These are phyloP conservation scores for Adiantum capillusveneris DNA, from an alignment of 75 land plant genomes.

Conservation along the genomic window DNA sequence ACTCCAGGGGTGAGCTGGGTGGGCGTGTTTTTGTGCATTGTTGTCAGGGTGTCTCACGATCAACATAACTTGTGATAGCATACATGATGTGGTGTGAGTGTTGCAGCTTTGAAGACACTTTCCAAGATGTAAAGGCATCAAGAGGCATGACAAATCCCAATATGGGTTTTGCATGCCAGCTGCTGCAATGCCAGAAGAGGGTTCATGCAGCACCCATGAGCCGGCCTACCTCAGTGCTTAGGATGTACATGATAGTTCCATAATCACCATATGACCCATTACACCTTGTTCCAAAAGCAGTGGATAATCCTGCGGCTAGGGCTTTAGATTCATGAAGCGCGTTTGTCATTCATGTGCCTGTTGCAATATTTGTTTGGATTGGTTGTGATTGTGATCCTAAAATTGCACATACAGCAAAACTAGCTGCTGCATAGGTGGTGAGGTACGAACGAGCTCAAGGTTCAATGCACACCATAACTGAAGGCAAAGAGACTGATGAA, in stretches of 20 bases:
- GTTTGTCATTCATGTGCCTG: slow-evolving; percentile 62
- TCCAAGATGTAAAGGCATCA: slow-evolving; percentile 80
- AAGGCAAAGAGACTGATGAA: no score
- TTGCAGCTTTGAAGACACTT: slow-evolving; percentile 87
- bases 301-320: slow-evolving; percentile 35
- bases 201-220: slow-evolving; percentile 79
- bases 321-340: slow-evolving; percentile 80
- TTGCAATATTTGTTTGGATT: slow-evolving; percentile 71
- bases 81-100: slow-evolving; percentile 92
- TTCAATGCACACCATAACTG: no score
- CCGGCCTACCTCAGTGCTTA: slow-evolving; percentile 57
- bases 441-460: no score
- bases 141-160: slow-evolving; percentile 83
- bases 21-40: slow-evolving; percentile 87
- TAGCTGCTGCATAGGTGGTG: no score
- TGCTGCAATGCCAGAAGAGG: slow-evolving; percentile 80
- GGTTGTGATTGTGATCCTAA: no score
- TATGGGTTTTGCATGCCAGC: slow-evolving; percentile 88
- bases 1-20: no score
- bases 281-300: slow-evolving; percentile 79
- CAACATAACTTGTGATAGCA: slow-evolving; percentile 85
- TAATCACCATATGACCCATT: slow-evolving; percentile 79
- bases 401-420: no score
- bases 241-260: slow-evolving; percentile 82
- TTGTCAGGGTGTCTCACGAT: slow-evolving; percentile 90